Evolutionary conservation across 2,329 filamentous ascomycete genomes (phyloP), one percentile per base, ranked within the genome.

Genomic region (Epichloe gansuensis): DNA sequence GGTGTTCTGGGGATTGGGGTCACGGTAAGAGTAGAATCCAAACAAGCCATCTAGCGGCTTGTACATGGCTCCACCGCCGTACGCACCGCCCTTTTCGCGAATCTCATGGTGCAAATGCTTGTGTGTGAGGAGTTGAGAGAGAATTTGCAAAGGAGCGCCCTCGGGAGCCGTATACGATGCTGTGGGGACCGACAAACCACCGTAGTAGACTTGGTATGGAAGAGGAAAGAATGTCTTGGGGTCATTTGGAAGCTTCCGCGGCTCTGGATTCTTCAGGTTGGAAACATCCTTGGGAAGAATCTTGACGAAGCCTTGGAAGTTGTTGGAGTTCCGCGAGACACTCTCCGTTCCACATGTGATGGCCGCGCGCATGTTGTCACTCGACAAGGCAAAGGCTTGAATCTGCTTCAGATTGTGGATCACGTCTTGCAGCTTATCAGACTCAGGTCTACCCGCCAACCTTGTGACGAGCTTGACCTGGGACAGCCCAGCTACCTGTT

Each of bases 81-180:
- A 98, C 0, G 93, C 93, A 39, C 93, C 93, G 35, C 93, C 93
- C 69, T 97, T 97, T 65, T 98, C 93, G 51, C 93, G 87, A 58
- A 98, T 96, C 68, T 97, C 93, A 59, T 95, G 91, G 65, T 98
- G 93, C 31, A 98, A 76, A 64, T 96, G 87, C 68, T 95, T 96
- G 71, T 98, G 91, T 0, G 91, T 97, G 35, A 98, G 78, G 17
- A 98, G 80, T 65, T 96, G 89, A 12, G 90, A 83, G 23, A 98
- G 81, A 41, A 97, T 85, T 61, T 91, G 89, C 15, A 97, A 81
- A 0, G 89, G 79, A 1, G 93, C 88, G 41, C 86, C 83, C 50
- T 85, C 77, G 0, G 82, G 67, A 43, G 87, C 80, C 3, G 81
- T 84, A 68, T 96, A 98, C 0, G 90, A 87, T 0, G 86, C 85